phyloP scores from a whole-genome alignment of 495 filamentous ascomycete species.

The Entonaema liquescens region DNA sequence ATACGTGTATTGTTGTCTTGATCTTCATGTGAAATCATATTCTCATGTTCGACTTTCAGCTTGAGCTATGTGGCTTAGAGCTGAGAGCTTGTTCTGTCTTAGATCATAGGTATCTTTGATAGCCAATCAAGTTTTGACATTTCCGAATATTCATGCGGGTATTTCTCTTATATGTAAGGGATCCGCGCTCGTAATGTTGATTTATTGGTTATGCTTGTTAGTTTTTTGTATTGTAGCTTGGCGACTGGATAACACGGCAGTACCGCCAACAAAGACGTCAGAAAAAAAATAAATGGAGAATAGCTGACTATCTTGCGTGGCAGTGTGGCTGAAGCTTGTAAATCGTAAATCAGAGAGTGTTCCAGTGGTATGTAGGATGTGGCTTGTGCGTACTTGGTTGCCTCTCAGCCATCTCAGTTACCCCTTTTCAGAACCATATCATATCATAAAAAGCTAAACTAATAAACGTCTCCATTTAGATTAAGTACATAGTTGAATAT shows the following conservation, averaged over 20 bases:
- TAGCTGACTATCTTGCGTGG: conserved; percentile 11
- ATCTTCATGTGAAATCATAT: not conserved
- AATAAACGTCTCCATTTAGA: no score
- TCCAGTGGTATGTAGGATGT: not conserved
- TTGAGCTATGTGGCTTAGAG: conserved; percentile 26
- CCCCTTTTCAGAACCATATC: not conserved
- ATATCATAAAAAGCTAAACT: no score
- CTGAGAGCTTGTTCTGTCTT: not conserved
- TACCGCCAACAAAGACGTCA: not conserved
- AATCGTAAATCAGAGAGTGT: not conserved
- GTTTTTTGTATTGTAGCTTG: not conserved
- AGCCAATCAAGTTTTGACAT: conserved; percentile 29
- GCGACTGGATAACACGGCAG: not conserved
- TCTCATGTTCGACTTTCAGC: not conserved
- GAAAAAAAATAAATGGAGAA: not conserved
- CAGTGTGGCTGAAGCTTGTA: conserved; percentile 18
- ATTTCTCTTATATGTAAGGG: not conserved
- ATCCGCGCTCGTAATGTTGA: no score
- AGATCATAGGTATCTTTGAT: conserved; percentile 1
- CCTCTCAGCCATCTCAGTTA: no score
- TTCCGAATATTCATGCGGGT: conserved; percentile 1
- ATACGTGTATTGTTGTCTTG: not conserved
- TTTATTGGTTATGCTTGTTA: not conserved
- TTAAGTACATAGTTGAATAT: no score
- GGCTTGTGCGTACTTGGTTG: not conserved